Percentiles rank a stretch among this genome's conserved stretches.
Conservation (phyloP, 164 flowering plant species). For the Stephania japonica region DNA sequence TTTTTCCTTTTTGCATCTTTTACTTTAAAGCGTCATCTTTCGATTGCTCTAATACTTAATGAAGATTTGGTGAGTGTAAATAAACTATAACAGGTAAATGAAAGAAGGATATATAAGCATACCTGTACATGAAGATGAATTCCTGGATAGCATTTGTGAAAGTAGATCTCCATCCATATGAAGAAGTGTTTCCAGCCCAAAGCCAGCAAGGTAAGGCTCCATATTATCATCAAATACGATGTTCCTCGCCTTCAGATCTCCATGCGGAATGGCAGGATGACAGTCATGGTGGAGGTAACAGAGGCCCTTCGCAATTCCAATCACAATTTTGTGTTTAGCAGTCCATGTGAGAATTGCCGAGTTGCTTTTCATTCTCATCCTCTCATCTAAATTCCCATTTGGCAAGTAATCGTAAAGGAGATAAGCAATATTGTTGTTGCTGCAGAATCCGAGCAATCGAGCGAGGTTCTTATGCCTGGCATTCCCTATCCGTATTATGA, state of each 20-base stretch:
- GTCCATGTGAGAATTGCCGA: conserved; percentile 35
- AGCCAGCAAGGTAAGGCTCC: conserved; percentile 81
- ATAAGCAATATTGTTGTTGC: conserved; percentile 55
- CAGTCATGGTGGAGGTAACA: conserved; percentile 87
- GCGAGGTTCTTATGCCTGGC: conserved; percentile 70
- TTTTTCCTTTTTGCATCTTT: too few species aligned
- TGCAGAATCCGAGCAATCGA: conserved; percentile 72
- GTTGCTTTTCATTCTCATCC: conserved; percentile 40
- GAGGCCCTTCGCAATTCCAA: conserved; percentile 74
- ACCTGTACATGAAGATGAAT: conserved; percentile 37
- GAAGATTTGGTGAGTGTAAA: background rate
- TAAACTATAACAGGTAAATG: background rate
- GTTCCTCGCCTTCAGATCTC: conserved; percentile 68
- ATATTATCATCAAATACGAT: conserved; percentile 70
- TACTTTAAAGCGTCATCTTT: background rate
- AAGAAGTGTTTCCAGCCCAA: conserved; percentile 46
- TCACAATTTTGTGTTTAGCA: conserved; percentile 45
- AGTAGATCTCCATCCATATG: conserved; percentile 30
- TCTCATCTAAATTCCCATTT: conserved; percentile 66
- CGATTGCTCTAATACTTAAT: background rate
- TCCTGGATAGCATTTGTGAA: conserved; percentile 23
- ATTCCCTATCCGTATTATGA: conserved; percentile 49
- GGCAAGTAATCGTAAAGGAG: conserved; percentile 75
- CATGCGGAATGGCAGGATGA: conserved; percentile 82
- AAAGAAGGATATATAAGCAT: conserved; percentile 12